Evolutionary conservation across 2,329 filamentous ascomycete species (phyloP).

Genomic region (Trichoderma atroviride): DNA sequence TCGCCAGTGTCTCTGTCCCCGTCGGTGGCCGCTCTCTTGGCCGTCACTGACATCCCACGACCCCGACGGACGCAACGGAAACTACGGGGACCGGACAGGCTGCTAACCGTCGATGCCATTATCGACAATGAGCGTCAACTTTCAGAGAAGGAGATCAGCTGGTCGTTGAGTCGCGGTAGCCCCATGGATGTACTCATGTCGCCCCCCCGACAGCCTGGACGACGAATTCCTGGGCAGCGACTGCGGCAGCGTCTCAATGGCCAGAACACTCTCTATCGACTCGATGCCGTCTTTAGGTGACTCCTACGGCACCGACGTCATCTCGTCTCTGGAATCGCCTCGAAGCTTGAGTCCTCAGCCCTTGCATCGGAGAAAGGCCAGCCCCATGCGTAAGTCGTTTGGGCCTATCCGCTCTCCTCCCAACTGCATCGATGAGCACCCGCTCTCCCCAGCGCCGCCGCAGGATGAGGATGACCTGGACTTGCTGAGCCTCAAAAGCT

Average conservation of each 20-base stretch:
- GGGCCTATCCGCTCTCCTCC: conserved; percentile 60
- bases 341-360: conserved; percentile 41
- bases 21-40: conserved; percentile 62
- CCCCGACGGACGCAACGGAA: conserved; percentile 45
- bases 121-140: conserved; percentile 54
- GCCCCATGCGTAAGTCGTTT: conserved; percentile 50
- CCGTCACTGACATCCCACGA: conserved; percentile 62
- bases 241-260: conserved; percentile 48
- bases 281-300: conserved; percentile 63
- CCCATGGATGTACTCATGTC: conserved; percentile 63
- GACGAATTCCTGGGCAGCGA: conserved; percentile 54
- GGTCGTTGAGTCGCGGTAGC: conserved; percentile 52
- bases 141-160: conserved; percentile 61
- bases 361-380: conserved; percentile 41
- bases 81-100: conserved; percentile 34
- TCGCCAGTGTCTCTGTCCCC: conserved; percentile 59
- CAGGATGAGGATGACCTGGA: conserved; percentile 41
- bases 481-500: conserved; percentile 5
- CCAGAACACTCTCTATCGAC: conserved; percentile 60
- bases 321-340: conserved; percentile 55
- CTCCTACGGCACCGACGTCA: conserved; percentile 54
- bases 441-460: conserved; percentile 42
- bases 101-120: conserved; percentile 59
- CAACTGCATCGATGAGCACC: conserved; percentile 56
- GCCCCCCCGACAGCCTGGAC: conserved; percentile 60